These are phyloP conservation scores for Globisporangium acanthophoron DNA, from an alignment of 352 stramenopile species.

Conservation along the genomic window DNA sequence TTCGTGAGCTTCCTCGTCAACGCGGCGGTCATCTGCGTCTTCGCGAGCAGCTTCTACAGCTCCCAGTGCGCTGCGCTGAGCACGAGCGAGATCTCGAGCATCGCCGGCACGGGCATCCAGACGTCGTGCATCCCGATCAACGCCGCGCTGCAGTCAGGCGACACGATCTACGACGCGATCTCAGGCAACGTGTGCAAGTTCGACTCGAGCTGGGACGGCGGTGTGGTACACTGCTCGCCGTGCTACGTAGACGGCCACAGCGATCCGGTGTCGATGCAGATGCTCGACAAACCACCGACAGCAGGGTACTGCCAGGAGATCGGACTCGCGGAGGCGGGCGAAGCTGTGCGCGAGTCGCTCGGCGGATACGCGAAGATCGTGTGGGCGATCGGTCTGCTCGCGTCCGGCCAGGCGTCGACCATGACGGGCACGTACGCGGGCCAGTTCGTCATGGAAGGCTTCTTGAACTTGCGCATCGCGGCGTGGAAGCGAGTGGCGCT, in stretches of 20 bases:
- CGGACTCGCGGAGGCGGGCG: constrained; percentile 60
- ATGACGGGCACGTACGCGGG: constrained; percentile 94
- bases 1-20: constrained; percentile 96
- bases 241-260: constrained; percentile 45
- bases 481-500: constrained; percentile 82
- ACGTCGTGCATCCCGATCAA: constrained; percentile 57
- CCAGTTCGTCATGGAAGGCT: constrained; percentile 94
- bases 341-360: constrained; percentile 55
- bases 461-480: constrained; percentile 80
- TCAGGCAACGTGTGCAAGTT: constrained; percentile 51
- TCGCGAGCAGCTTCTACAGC: constrained; percentile 92
- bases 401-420: constrained; percentile 85
- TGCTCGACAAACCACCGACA: constrained; percentile 9
- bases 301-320: constrained; percentile 79
- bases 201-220: neutral
- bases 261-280: constrained; percentile 1
- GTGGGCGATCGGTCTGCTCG: constrained; percentile 89
- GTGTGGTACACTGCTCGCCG: constrained; percentile 21
- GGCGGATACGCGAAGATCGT: constrained; percentile 61
- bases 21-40: constrained; percentile 88
- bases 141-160: constrained; percentile 40
- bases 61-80: constrained; percentile 40
- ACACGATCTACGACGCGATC: constrained; percentile 55
- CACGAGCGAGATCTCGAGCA: constrained; percentile 40
- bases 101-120: constrained; percentile 49